phyloP scores from a whole-genome alignment of 2,329 filamentous ascomycete species.

The Calonectria pseudoturangicola region DNA sequence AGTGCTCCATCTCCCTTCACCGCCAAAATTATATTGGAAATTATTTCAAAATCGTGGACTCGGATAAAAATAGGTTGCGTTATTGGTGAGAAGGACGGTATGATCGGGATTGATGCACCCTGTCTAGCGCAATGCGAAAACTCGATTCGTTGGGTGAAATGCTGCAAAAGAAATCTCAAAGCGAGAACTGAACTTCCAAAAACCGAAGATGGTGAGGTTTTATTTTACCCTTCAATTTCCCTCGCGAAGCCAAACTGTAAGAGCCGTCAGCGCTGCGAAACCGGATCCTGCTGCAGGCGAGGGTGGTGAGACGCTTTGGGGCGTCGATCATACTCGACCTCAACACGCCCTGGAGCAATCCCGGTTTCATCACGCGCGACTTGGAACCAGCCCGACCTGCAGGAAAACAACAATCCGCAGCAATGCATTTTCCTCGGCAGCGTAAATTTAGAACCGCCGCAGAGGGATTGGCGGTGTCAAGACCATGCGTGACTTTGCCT shows the following conservation, averaged over 20 bases:
- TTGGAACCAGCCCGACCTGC: background rate
- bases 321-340: constrained; percentile 45
- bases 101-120: background rate
- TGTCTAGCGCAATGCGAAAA: too few species aligned
- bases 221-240: background rate
- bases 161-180: background rate
- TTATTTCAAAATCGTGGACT: too few species aligned
- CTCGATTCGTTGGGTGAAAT: too few species aligned
- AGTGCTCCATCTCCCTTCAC: background rate
- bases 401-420: background rate
- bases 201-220: background rate
- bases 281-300: constrained; percentile 47
- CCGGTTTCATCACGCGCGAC: constrained; percentile 39
- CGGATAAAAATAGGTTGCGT: background rate
- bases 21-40: background rate
- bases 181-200: background rate
- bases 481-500: constrained; percentile 13
- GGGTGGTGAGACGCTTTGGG: constrained; percentile 49
- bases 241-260: constrained; percentile 2
- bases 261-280: constrained; percentile 45
- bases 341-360: constrained; percentile 22
- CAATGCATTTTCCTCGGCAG: too few species aligned
- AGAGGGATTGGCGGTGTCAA: constrained; percentile 3
- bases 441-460: background rate
- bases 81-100: background rate